Evolutionary conservation across 805 yeast species (phyloP), one percentile per base, ranked within the genome.

Genomic region (Pichia californica): DNA sequence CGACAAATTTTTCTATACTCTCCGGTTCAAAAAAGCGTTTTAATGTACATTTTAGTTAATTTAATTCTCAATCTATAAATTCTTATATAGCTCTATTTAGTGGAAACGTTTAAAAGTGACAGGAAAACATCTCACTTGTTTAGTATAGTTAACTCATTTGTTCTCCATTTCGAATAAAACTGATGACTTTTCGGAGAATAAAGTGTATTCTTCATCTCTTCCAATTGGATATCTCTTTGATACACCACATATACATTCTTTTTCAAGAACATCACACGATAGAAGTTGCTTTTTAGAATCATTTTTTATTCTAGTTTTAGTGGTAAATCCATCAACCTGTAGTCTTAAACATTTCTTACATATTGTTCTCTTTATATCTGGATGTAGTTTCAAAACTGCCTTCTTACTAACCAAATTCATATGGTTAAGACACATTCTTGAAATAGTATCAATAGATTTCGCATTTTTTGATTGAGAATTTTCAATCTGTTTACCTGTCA

Each of bases 311-410:
- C 64, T 57, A 3, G 68, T 51, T 1, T 57, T 37, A 39, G 72
- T 54, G 16, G 71, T 69, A 15, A 66, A 40, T 0, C 80, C 82
- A 0, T 82, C 77, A 1, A 76, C 53, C 47, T 74, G 63, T 9
- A 73, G 47, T 8, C 77, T 58, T 36, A 73, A 62, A 59, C 96
- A 88, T 30, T 63, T 64, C 52, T 85, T 86, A 61, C 96, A 88
- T 14, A 81, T 56, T 0, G 73, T 68, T 51, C 95, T 68, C 59
- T 88, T 88, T 10, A 87, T 50, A 29, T 63, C 61, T 0, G 89
- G 88, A 37, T 83, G 72, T 25, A 83, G 57, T 48, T 81, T 74
- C 18, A 81, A 57, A 15, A 84, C 89, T 2, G 79, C 74, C 54
- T 81, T 83, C 56, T 82, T 81, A 8, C 86, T 73, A 8, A 85